A percentile compares a stretch with the other conserved stretches of the same genome.
phyloP scores from a whole-genome alignment of 164 flowering plant genomes.

The Cinnamomum micranthum region DNA sequence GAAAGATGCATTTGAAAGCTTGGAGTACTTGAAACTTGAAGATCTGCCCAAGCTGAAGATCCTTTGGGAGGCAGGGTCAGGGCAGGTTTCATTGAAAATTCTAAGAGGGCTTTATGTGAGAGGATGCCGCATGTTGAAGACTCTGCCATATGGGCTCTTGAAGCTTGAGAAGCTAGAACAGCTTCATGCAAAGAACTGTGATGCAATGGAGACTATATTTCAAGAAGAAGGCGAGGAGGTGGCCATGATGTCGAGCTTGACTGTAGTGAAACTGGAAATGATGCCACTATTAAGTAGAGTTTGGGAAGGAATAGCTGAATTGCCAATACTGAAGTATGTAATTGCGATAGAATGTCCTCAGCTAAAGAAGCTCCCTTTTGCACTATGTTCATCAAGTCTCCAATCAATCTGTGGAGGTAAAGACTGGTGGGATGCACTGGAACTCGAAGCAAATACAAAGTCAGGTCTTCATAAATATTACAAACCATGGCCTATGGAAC shows the following conservation, averaged over 20 bases:
- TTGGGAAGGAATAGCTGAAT: conserved; percentile 2
- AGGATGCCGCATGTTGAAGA: not conserved
- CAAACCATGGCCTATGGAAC: conserved; percentile 6
- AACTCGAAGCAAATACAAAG: not conserved
- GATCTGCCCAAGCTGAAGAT: conserved; percentile 4
- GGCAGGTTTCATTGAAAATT: not conserved
- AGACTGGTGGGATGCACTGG: conserved; percentile 6
- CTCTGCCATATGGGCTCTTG: conserved; percentile 2
- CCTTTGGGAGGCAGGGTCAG: not conserved
- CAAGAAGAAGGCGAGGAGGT: not conserved
- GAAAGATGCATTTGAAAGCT: not conserved
- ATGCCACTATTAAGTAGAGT: not conserved
- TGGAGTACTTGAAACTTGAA: not conserved
- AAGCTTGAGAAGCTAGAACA: conserved; percentile 5
- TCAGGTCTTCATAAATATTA: not conserved
- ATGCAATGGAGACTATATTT: not conserved
- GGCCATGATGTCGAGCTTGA: not conserved
- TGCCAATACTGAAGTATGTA: conserved; percentile 2
- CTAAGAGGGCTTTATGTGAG: not conserved
- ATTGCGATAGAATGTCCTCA: not conserved
- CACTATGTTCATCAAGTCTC: not conserved
- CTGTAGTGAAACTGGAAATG: not conserved
- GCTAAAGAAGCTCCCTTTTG: not conserved
- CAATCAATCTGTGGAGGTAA: not conserved
- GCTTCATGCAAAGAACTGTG: conserved; percentile 1